These are phyloP conservation scores for Colletotrichum camelliae DNA, from an alignment of 2,329 filamentous ascomycete species.

Conservation along the genomic window DNA sequence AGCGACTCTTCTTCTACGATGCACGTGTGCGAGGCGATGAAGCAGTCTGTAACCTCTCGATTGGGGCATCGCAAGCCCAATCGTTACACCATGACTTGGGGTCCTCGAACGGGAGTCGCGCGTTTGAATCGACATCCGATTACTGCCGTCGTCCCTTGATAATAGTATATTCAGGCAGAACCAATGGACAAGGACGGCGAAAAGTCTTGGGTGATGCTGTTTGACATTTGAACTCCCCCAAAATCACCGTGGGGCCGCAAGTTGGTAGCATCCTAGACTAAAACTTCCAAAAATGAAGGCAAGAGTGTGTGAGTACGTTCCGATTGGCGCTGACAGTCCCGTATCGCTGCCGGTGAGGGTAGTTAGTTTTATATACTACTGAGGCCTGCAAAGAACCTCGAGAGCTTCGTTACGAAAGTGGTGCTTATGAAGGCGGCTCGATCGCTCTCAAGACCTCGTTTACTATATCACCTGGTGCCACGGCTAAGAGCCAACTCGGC, in stretches of 20 bases:
- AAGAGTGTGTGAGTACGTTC: rapidly evolving
- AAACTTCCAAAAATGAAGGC: not conserved
- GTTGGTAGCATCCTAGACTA: not conserved
- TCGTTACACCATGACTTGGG: not conserved
- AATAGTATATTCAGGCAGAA: not conserved
- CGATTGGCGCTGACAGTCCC: not conserved
- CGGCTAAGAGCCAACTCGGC: too few relatives aligned
- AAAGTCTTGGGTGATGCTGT: rapidly evolving
- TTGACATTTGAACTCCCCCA: not conserved
- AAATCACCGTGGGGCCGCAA: not conserved
- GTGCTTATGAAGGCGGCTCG: not conserved
- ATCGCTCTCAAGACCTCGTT: not conserved
- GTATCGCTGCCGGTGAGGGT: rapidly evolving
- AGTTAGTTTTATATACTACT: not conserved
- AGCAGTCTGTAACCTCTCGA: not conserved
- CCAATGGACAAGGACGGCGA: not conserved
- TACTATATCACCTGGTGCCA: not conserved
- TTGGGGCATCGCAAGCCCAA: not conserved
- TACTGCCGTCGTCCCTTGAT: rapidly evolving
- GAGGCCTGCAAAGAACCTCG: not conserved
- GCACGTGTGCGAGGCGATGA: not conserved
- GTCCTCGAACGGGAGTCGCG: rapidly evolving
- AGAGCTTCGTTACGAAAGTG: not conserved
- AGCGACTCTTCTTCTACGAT: too few relatives aligned
- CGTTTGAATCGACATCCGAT: not conserved